phyloP scores from a whole-genome alignment of 176 grass and related monocot species.

The Secale cereale region DNA sequence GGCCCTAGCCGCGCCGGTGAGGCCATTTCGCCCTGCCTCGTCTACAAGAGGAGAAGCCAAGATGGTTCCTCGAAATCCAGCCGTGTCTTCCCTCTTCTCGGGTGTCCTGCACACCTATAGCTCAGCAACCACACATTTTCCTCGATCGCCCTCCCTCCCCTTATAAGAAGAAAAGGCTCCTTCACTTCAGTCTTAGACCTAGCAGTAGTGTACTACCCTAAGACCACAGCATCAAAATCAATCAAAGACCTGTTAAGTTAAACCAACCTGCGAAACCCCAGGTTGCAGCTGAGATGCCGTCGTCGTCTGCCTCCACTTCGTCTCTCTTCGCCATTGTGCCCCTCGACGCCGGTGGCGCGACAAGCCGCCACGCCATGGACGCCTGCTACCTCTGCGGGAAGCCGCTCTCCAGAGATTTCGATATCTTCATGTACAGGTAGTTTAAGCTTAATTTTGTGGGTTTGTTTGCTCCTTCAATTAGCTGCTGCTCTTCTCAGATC shows the following conservation, averaged over 20 bases:
- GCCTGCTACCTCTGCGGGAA: conserved; percentile 52
- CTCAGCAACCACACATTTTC: not conserved
- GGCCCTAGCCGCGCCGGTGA: conserved; percentile 7
- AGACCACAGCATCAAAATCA: not conserved
- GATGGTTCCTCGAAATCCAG: conserved; percentile 28
- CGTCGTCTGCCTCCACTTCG: not conserved
- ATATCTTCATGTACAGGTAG: conserved; percentile 72
- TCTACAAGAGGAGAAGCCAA: not conserved
- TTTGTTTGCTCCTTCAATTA: not conserved
- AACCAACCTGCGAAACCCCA: not conserved
- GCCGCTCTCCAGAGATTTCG: conserved; percentile 26
- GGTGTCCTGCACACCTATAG: not conserved
- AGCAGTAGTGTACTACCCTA: too few relatives aligned
- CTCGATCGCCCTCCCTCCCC: not conserved
- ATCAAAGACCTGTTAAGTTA: not conserved
- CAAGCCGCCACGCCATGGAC: conserved; percentile 20
- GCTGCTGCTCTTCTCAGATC: not conserved
- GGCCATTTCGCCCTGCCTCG: not conserved
- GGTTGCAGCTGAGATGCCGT: not conserved
- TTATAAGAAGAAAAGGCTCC: conserved; percentile 16
- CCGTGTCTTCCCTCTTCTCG: conserved; percentile 27
- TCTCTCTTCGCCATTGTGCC: conserved; percentile 35
- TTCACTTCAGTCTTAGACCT: not conserved
- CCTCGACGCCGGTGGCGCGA: not conserved
- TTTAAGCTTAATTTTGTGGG: not conserved